Base-by-base conservation (phyloP, 768 basidiomycete species). In the Lentinula sp. region DNA sequence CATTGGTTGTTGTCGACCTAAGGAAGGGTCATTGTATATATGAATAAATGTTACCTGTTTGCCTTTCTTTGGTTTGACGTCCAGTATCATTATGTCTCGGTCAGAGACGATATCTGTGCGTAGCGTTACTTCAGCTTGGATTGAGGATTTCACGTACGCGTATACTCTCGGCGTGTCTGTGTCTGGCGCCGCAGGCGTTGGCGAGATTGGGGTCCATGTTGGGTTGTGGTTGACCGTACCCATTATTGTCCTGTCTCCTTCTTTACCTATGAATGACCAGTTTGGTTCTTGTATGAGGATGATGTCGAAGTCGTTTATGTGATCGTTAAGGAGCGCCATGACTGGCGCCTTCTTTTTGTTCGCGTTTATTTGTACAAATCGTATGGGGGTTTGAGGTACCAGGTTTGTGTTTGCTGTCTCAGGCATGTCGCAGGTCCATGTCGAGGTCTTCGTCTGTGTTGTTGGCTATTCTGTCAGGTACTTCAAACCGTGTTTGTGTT, bases 281-380 rank as follows among this genome's bases (percentile, higher is more conserved):
- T 61, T 57, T 2, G 68, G 71, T 63, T 72, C 69, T 40, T 70
- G 66, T 10, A 70, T 4, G 2, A 73, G 50, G 2, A 72, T 57
- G 3, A 72, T 62, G 60, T 71, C 67, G 52, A 68, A 67, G 2
- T 65, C 42, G 3, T 59, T 42, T 1, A 61, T 50, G 35, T 60
- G 62, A 28, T 63, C 32, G 35, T 71, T 61, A 23, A 43, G 71
- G n/a, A 57, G n/a, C 21, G 56, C 21, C 13, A 37, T 16, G 3
- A 57, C 28, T 5, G 45, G 40, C 2, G 7, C n/a, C 21, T 46
- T 46, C 42, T 68, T 73, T 51, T 68, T 69, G 37, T 70, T 62
- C 4, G 53, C 56, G 28, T 48, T 57, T 2, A 57, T 2, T 23
- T 57, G 56, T 1, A 23, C 28, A 28, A 57, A 40, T 39, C 32